Evolutionary conservation across 257 asterid species (phyloP).

Genomic region (Schizonepeta tenuifolia): DNA sequence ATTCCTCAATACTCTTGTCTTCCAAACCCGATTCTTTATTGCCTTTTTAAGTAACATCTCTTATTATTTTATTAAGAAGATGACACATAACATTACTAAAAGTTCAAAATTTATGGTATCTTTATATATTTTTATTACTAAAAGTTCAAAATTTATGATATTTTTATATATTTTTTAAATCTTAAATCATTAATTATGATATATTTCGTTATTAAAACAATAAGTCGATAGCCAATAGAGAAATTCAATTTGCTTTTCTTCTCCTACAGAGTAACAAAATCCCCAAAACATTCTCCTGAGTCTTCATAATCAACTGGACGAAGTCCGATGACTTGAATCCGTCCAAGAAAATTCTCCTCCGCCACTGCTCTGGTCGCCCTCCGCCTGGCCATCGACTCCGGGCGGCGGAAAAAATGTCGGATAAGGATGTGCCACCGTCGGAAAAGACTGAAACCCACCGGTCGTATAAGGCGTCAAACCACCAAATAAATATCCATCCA

Average conservation of each 20-base stretch:
- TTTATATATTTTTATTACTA: no score
- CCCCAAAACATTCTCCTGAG: neutral
- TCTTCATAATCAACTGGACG: constrained; percentile 26
- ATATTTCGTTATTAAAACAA: no score
- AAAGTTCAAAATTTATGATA: no score
- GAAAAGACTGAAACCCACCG: constrained; percentile 13
- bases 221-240: no score
- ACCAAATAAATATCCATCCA: constrained; percentile 12
- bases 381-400: constrained; percentile 17
- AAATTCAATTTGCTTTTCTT: no score
- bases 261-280: neutral
- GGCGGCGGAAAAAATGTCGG: constrained; percentile 27
- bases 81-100: no score
- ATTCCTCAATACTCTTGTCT: neutral
- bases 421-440: neutral
- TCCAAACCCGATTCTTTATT: no score
- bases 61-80: no score
- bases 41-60: no score
- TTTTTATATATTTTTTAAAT: no score
- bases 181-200: no score
- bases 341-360: constrained; percentile 41
- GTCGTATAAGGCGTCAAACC: constrained; percentile 30
- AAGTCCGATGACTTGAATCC: constrained; percentile 35
- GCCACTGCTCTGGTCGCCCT: constrained; percentile 36
- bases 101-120: no score